Conservation (phyloP, 352 stramenopile genomes). For the Elongisporangium prolatum region DNA sequence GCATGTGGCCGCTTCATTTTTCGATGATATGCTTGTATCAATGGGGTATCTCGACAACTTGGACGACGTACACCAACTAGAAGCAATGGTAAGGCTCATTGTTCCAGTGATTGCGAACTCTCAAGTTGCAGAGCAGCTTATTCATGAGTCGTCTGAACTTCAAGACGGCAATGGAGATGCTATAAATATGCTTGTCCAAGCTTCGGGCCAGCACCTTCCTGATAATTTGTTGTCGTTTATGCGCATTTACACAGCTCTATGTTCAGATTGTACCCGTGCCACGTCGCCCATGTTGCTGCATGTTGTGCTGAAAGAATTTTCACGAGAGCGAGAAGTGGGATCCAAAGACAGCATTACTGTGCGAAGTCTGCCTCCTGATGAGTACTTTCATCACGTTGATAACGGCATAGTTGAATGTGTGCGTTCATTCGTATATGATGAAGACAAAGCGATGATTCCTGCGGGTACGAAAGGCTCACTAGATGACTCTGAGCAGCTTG, state of each 20-base stretch:
- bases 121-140: slow-evolving; percentile 27
- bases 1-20: slow-evolving; percentile 43
- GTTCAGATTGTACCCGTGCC: slow-evolving; percentile 21
- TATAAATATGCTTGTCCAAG: background rate
- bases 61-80: slow-evolving; percentile 32
- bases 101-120: slow-evolving; percentile 37
- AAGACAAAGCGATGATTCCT: slow-evolving; percentile 35
- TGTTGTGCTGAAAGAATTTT: slow-evolving; percentile 46
- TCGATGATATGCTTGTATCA: slow-evolving; percentile 47
- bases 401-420: slow-evolving; percentile 28
- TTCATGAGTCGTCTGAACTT: slow-evolving; percentile 8
- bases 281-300: slow-evolving; percentile 29
- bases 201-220: slow-evolving; percentile 24
- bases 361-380: slow-evolving; percentile 27
- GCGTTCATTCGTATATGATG: slow-evolving; percentile 52
- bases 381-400: slow-evolving; percentile 34
- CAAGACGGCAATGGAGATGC: slow-evolving; percentile 2
- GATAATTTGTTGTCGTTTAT: slow-evolving; percentile 38
- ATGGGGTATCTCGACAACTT: slow-evolving; percentile 54
- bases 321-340: background rate
- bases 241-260: slow-evolving; percentile 45
- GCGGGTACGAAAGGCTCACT: slow-evolving; percentile 31
- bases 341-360: background rate
- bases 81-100: slow-evolving; percentile 66
- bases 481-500: slow-evolving; percentile 12